Conservation (phyloP, 2,329 filamentous ascomycete genomes). For the Chaetothyriales sp. region DNA sequence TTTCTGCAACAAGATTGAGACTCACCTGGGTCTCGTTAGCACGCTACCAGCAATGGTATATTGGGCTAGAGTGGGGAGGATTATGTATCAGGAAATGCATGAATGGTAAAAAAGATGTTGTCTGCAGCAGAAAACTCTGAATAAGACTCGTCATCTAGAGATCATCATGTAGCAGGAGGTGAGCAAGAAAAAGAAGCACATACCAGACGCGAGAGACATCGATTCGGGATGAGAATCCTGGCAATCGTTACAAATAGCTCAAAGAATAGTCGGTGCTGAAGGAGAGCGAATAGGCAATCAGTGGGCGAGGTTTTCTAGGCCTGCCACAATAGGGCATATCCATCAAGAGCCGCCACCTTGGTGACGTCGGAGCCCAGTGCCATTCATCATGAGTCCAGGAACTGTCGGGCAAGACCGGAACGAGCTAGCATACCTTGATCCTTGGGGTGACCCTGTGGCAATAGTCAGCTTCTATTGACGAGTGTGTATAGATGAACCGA, state of each 20-base stretch:
- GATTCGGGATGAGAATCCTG: neutral
- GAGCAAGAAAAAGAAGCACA: constrained; percentile 7
- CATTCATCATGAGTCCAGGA: constrained; percentile 56
- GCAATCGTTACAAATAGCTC: neutral
- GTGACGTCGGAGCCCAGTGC: constrained; percentile 88
- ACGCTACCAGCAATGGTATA: neutral
- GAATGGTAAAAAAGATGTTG: constrained; percentile 43
- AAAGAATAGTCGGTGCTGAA: neutral
- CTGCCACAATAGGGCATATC: constrained; percentile 85
- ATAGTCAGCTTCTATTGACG: constrained; percentile 2
- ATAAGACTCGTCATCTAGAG: constrained; percentile 51
- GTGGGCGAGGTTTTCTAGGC: constrained; percentile 99
- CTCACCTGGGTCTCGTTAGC: neutral
- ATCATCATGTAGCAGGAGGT: constrained; percentile 31
- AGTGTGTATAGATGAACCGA: neutral
- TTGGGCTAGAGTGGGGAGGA: neutral
- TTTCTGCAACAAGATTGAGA: neutral
- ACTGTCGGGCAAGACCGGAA: constrained; percentile 6
- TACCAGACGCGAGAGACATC: constrained; percentile 6
- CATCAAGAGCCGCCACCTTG: constrained; percentile 50
- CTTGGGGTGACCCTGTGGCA: neutral
- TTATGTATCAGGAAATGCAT: constrained; percentile 34
- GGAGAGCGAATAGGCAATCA: constrained; percentile 37
- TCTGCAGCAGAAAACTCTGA: constrained; percentile 45
- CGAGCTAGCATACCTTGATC: neutral